Base-by-base conservation (phyloP, 257 asterid genomes). In the Cynanchum wilfordii region DNA sequence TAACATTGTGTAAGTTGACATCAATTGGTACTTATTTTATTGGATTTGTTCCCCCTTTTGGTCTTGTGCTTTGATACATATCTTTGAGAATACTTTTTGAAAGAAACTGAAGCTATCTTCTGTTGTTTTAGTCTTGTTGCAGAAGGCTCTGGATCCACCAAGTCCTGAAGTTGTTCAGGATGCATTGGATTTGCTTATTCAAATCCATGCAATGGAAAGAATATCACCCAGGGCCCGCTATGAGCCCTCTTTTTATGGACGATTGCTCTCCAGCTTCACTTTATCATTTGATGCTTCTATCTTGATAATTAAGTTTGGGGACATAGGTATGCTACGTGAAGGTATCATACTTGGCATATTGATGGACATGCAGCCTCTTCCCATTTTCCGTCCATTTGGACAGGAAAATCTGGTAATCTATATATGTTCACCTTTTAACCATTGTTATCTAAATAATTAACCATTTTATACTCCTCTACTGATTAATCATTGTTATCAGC, bases 101-200 rank as follows among this genome's bases (percentile, higher is more conserved):
- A 54, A 51, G 40, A 42, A 69, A 76, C 57, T 67, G 75, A 81
- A 76, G 69, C 70, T 77, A 11, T 71, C 13, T 67, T 24, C 52
- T 80, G 79, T 76, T 68, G 25, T 75, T 80, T 73, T 77, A 91
- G 99, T 83, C 56, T 76, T 94, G 81, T 79, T 94, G 75, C 95
- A 89, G 89, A 94, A 88, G 84, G 96, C 97, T 75, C 78, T 94
- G 91, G 99, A 94, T 82, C 90, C 99, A 72, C 99, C 99, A 33
- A 69, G 84, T 56, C 85, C 86, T 11, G 84, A 77, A 63, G 85
- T 85, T 84, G 82, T 94, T 80, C 88, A 89, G 70, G 96, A 88
- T 71, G 99, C 98, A 20, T 70, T 91, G 78, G 84, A 85, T 78
- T 81, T 94, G 84, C 88, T 91, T 69, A 86, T 88, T 76, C 82